Evolutionary conservation across 257 asterid species (phyloP).

Genomic region (Asclepias syriaca): DNA sequence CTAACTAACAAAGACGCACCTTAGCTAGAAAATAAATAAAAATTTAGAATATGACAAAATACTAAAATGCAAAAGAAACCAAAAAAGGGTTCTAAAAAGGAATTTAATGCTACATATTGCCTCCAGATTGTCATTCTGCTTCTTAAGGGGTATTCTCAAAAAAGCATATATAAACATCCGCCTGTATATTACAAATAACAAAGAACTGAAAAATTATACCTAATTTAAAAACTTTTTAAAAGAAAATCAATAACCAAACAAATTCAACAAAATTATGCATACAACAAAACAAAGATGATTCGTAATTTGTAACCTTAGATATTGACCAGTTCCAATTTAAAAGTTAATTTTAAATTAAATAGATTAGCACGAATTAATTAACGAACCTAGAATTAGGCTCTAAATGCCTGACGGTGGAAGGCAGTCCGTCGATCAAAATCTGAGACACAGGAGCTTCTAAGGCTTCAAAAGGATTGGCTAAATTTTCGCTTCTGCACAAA

Average conservation of each 20-base stretch:
- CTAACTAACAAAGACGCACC: too few species aligned
- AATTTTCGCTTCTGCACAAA: slow-evolving; percentile 52
- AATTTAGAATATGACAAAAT: neutral
- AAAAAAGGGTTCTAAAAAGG: neutral
- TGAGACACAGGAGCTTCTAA: slow-evolving; percentile 44
- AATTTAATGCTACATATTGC: neutral
- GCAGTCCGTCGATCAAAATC: slow-evolving; percentile 36
- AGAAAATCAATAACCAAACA: neutral
- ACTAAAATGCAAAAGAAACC: neutral
- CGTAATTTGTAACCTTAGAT: neutral
- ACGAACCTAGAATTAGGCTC: slow-evolving; percentile 60
- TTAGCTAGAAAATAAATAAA: neutral
- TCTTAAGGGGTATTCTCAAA: too few species aligned
- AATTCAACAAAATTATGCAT: neutral
- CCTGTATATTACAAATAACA: too few species aligned
- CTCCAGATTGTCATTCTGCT: too few species aligned
- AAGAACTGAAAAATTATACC: neutral
- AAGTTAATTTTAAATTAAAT: neutral
- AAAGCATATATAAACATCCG: too few species aligned
- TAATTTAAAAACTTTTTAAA: neutral
- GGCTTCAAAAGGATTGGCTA: slow-evolving; percentile 55
- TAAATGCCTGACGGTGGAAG: slow-evolving; percentile 50
- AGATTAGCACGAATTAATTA: neutral
- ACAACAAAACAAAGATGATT: neutral
- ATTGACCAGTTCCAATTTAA: neutral